Evolutionary conservation across 345 rosid genomes (phyloP), one percentile per base, ranked within the genome.

Genomic region (Populus ilicifolia): DNA sequence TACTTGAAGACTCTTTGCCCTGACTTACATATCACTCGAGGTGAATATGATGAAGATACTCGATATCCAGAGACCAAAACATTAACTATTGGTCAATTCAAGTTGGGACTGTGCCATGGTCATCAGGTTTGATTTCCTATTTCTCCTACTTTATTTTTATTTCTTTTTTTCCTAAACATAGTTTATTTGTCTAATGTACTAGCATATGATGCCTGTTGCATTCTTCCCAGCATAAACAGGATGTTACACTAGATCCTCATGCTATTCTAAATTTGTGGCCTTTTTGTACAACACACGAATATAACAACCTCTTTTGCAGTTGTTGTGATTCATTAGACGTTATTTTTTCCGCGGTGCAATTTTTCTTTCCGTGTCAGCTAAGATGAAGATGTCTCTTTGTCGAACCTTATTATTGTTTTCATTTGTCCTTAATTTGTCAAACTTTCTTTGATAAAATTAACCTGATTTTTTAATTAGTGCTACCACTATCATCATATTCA

Each of bases 51-150:
- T 33, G 96, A 94, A 78, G 98, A 94, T 63, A 79, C 88, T 7
- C 85, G 89, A 36, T 94, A 93, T 79, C 97, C 98, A 2, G 98
- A 94, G 89, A 90, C 86, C 74, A 91, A 93, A 76, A 93, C 89
- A 67, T 81, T 94, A 75, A 94, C 97, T 17, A 93, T 94, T 68
- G 99, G 99, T 11, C 99, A 94, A 76, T 94, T 93, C 87, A 94
- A 93, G 89, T 82, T 94, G 50, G 99, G 99, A 63, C 75, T 94
- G 2, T 94, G 97, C 84, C 99, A 94, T 17, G 99, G 98, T 59
- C 99, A 93, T 83, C 98, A 94, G 99, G 99, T 93, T 70, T 70
- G 69, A 64, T 82, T 62, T 33, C 73, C 63, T 72, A 29, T 23
- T 10, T 30, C 39, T 41, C 68, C 1, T 3, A 44, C 50, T 27